Evolutionary conservation across 2,329 filamentous ascomycete species (phyloP).

Genomic region (Colletotrichum melonis): DNA sequence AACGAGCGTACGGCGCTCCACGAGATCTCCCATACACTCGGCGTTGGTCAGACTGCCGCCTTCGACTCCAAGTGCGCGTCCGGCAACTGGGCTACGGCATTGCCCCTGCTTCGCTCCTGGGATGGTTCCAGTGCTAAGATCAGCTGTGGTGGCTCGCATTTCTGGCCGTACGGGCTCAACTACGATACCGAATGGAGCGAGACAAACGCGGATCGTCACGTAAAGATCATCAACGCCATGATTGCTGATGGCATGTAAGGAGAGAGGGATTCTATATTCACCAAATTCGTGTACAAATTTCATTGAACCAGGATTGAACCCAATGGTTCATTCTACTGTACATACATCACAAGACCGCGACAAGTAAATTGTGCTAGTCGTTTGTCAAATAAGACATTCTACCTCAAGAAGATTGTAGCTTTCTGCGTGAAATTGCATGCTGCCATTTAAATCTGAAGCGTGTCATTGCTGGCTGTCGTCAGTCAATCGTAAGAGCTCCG

Average conservation of each 20-base stretch:
- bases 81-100: slow-evolving; percentile 54
- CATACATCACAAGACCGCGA: background rate
- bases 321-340: background rate
- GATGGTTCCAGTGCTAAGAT: slow-evolving; percentile 51
- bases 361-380: background rate
- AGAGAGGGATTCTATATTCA: background rate
- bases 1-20: slow-evolving; percentile 60
- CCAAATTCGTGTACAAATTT: background rate
- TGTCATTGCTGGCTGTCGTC: too few species aligned
- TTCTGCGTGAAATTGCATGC: too few species aligned
- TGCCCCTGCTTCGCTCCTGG: slow-evolving; percentile 51
- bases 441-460: too few species aligned
- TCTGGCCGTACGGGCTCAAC: slow-evolving; percentile 56
- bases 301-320: background rate
- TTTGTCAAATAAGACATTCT: too few species aligned
- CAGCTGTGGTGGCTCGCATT: slow-evolving; percentile 52
- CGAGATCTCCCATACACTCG: slow-evolving; percentile 60
- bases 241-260: slow-evolving; percentile 49
- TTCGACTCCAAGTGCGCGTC: slow-evolving; percentile 53
- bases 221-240: slow-evolving; percentile 57
- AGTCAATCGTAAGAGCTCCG: too few species aligned
- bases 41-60: slow-evolving; percentile 55
- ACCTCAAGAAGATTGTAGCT: too few species aligned
- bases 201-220: slow-evolving; percentile 56
- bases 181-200: slow-evolving; percentile 58